Base-by-base conservation (phyloP, 108 stramenopile species). In the Stephanodiscus minutulus region DNA sequence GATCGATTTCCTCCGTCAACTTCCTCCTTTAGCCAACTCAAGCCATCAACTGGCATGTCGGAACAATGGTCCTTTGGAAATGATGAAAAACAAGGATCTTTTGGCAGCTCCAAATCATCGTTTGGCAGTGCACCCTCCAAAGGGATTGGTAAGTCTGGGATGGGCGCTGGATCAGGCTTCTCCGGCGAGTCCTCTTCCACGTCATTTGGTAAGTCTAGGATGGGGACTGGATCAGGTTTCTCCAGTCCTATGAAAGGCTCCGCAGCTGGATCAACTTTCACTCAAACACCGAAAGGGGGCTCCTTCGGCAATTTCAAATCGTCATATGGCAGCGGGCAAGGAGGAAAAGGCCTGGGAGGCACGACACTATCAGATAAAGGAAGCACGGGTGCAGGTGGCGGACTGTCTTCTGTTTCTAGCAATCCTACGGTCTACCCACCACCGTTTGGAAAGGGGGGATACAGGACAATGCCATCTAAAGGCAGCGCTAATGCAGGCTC, bases 161-260 rank as follows among this genome's bases (percentile, higher is more conserved):
- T 37, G 35, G 33, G 33, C 20, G 13, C 57, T 36, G 35, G 57
- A 58, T 58, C 57, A 58, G 57, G 57, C 17, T 58, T 36, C 31
- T 12, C 57, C 35, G 35, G 35, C 36, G 29, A 12, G 28, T 5
- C 57, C 13, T 20, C 56, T 11, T 33, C 56, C 31, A 4, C 33
- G 36, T 29, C 31, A 36, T 58, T 58, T 39, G 39, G 39, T 39
- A 3, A 39, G 39, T 39, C 39, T 8, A 11, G 39, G 39, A 39
- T 39, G 39, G 39, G 39, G 10, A 11, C 39, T 39, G 39, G 39
- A 39, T 39, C 39, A 39, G 39, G 39, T 39, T 39, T 39, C 39
- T 39, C 39, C 39, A 11, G 3, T 39, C 33, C 57, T 12, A 31
- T n/a, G 1, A 58, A 58, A 37, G 57, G 57, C 15, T n/a, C n/a